Percentiles rank a stretch among this genome's conserved stretches.
Evolutionary conservation across 768 basidiomycete genomes (phyloP).

Genomic region (Trametes gibbosa): DNA sequence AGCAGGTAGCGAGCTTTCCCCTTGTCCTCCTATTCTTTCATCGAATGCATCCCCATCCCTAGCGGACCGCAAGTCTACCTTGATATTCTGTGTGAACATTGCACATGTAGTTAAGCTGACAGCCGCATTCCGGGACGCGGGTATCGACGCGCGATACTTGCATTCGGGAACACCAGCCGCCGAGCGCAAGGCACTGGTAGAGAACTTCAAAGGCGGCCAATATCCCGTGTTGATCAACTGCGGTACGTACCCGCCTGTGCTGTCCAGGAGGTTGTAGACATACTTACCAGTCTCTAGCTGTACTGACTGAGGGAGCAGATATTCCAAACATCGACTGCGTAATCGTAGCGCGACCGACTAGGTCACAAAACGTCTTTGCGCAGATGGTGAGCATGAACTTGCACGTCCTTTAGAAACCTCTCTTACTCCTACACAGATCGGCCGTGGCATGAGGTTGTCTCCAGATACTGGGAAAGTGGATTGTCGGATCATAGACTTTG

Average conservation of each 20-base stretch:
- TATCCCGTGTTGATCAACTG: slow-evolving; percentile 92
- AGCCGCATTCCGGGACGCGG: slow-evolving; percentile 63
- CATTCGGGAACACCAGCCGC: slow-evolving; percentile 61
- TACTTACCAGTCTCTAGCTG: slow-evolving; percentile 43
- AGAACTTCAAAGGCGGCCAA: slow-evolving; percentile 63
- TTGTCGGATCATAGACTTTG: slow-evolving; percentile 90
- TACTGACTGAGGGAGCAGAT: slow-evolving; percentile 92
- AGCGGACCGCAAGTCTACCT: slow-evolving; percentile 76
- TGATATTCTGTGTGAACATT: slow-evolving; percentile 89
- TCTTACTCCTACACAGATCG: slow-evolving; percentile 53
- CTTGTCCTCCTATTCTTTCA: neutral
- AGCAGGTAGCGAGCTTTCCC: slow-evolving; percentile 52
- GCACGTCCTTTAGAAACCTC: neutral
- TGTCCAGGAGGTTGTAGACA: neutral
- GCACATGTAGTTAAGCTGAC: slow-evolving; percentile 78
- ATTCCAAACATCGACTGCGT: slow-evolving; percentile 95
- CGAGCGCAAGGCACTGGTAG: slow-evolving; percentile 64
- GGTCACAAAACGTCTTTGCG: slow-evolving; percentile 83
- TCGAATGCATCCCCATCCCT: neutral
- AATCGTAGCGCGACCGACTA: slow-evolving; percentile 82
- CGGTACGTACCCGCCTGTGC: slow-evolving; percentile 42
- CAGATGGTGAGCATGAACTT: slow-evolving; percentile 71
- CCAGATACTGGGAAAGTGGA: slow-evolving; percentile 76
- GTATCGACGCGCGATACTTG: slow-evolving; percentile 83
- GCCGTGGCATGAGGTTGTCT: slow-evolving; percentile 86